Conservation (phyloP, 495 filamentous ascomycete genomes). For the Aspergillus affinis region DNA sequence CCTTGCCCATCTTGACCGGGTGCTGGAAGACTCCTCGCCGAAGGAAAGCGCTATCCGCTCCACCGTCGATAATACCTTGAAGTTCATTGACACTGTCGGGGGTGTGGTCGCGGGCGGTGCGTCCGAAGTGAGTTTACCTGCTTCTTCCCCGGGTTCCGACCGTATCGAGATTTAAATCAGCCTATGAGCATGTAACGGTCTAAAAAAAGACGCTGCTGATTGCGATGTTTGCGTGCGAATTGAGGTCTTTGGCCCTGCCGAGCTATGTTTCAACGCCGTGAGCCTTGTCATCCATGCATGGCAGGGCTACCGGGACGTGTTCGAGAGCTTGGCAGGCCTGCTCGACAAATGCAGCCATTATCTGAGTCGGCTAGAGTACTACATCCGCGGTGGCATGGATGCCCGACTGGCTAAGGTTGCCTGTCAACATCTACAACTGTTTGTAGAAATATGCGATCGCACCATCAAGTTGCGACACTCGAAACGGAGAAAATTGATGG, state of each 20-base stretch:
- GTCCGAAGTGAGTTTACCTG: conserved; percentile 28
- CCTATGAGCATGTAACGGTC: background rate
- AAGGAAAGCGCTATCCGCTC: conserved; percentile 26
- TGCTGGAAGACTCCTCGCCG: conserved; percentile 26
- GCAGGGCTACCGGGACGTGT: conserved; percentile 41
- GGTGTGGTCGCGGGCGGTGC: conserved; percentile 33
- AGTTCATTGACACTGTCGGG: conserved; percentile 37
- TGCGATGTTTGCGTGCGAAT: background rate
- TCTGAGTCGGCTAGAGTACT: conserved; percentile 35
- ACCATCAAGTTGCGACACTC: conserved; percentile 35
- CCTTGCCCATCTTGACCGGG: conserved; percentile 30
- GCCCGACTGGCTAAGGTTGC: conserved; percentile 35
- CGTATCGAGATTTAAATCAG: background rate
- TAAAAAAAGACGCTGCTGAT: background rate
- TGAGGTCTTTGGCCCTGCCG: conserved; percentile 38
- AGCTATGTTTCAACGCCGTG: conserved; percentile 40
- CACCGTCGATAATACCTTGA: conserved; percentile 32
- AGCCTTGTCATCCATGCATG: conserved; percentile 40
- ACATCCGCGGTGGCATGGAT: conserved; percentile 36
- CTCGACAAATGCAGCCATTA: conserved; percentile 38
- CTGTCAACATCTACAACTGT: conserved; percentile 38
- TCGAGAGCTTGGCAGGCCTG: conserved; percentile 36
- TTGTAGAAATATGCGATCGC: conserved; percentile 41
- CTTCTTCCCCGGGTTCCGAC: background rate
- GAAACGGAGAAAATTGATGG: conserved; percentile 27